A percentile compares a stretch with the other conserved stretches of the same genome.
phyloP scores from a whole-genome alignment of 805 yeast genomes.

The Teunomyces stri region DNA sequence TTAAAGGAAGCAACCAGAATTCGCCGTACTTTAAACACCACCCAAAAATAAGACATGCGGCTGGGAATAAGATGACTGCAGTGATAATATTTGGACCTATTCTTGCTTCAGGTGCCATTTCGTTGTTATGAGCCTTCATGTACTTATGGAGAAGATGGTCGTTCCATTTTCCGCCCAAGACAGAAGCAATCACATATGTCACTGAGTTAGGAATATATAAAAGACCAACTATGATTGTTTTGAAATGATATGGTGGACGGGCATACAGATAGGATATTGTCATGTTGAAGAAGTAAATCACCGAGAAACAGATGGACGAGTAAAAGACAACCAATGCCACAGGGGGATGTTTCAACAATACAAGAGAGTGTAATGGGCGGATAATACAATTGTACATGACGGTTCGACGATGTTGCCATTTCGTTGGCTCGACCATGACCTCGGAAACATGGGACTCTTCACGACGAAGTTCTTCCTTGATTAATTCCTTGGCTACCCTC shows the following conservation, averaged over 20 bases:
- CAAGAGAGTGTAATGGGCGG: constrained; percentile 61
- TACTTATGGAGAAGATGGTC: constrained; percentile 55
- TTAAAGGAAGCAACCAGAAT: constrained; percentile 76
- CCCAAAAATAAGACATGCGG: constrained; percentile 70
- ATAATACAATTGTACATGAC: constrained; percentile 47
- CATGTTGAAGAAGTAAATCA: constrained; percentile 71
- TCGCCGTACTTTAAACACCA: constrained; percentile 70
- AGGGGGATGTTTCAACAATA: constrained; percentile 68
- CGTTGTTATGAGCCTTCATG: constrained; percentile 60
- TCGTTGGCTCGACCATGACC: constrained; percentile 15
- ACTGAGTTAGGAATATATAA: constrained; percentile 82
- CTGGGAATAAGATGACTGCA: constrained; percentile 63
- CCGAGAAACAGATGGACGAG: constrained; percentile 70
- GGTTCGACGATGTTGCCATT: constrained; percentile 19
- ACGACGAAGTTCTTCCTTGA: constrained; percentile 20
- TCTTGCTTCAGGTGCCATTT: constrained; percentile 71
- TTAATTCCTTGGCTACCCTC: constrained; percentile 19
- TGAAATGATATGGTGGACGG: constrained; percentile 66
- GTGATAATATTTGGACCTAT: constrained; percentile 68
- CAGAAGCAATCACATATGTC: constrained; percentile 69
- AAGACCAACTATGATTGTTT: constrained; percentile 64
- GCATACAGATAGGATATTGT: constrained; percentile 64
- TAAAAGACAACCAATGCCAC: constrained; percentile 63
- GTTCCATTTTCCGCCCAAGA: constrained; percentile 80
- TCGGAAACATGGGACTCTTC: constrained; percentile 12